Evolutionary conservation across 2,329 filamentous ascomycete species (phyloP), one percentile per base, ranked within the genome.

Genomic region (Cordyceps farinosa): DNA sequence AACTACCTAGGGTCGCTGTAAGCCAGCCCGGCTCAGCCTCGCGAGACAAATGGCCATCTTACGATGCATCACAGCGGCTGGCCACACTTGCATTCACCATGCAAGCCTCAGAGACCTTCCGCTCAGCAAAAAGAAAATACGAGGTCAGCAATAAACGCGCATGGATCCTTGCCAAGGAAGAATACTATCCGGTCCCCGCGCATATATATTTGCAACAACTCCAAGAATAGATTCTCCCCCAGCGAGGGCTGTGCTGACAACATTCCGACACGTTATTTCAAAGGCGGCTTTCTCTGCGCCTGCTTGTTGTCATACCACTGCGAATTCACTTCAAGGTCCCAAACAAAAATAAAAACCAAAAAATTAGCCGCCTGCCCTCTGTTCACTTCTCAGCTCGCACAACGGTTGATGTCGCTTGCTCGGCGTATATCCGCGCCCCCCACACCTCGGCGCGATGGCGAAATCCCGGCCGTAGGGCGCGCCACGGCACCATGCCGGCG

Each of bases 371-470:
- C n/a, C n/a, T 3, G 22, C 15, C 7, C 13, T 15, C 15, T 22
- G 6, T 29, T 11, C 13, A n/a, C 30, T 29, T 40, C 13, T 30
- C 22, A 27, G 27, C 7, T 48, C 22, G 5, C 10, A 29, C 15
- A 32, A 47, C 11, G 22, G 30, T 22, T 22, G 22, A 22, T 22
- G 22, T 30, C 42, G n/a, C 42, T 27, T 51, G 34, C 22, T 15
- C 44, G 22, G 54, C 30, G 51, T 44, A 42, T 59, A 22, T 22
- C 22, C 22, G 22, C 22, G n/a, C 32, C 30, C 29, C 36, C 57
- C 57, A 45, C 57, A 52, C 57, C 52, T 52, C 48, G 57, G 57
- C 27, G 22, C n/a, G 32, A 61, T 61, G 57, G 57, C 57, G 57
- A 44, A 17, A 61, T 53, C 47, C 47, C 57, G 57, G n/a, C 10